Evolutionary conservation across 305 asterid genomes (phyloP), one percentile per base, ranked within the genome.

Genomic region (Fraxinus baroniana): DNA sequence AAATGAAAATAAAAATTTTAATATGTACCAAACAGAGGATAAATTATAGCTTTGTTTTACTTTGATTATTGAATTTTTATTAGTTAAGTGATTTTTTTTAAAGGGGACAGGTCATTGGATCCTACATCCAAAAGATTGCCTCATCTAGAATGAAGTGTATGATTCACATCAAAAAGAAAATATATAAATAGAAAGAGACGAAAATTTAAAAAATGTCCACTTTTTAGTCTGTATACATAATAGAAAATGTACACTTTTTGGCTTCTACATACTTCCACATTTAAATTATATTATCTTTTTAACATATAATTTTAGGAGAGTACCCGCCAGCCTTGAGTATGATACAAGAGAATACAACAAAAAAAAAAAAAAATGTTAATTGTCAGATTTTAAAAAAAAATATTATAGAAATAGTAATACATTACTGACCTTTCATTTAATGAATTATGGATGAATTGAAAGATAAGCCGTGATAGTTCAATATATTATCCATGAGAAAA

Each of bases 271-370:
- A 22, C 73, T 66, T 66, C 7, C 17, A 66, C 8, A 62, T 8
- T 22, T 20, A 62, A 7, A 62, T 22, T 62, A 62, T 62, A 62
- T 24, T 22, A 26, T 24, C 0, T 4, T 22, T 64, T 24, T 10
- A 64, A 64, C 10, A 64, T 8, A 22, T 9, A 32, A 32, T 32
- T 7, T 15, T 64, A 64, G 8, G 22, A 35, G 8, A 35, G 66
- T 26, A 22, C 8, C 35, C 73, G 22, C 39, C 36, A 15, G 20
- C 62, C 77, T 79, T 68, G 82, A 79, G 82, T 79, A 79, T 22
- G 36, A 62, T 80, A 44, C 66, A 80, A 80, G 78, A 80, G 32
- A 28, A 70, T 62, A 30, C 76, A 20, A 39, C 44, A 8, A 30
- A 32, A 70, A 41, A 8, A 30, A 32, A 70, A 41, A 24, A 24